phyloP scores from a whole-genome alignment of 805 yeast species.

The Jamesozyma rosinii region DNA sequence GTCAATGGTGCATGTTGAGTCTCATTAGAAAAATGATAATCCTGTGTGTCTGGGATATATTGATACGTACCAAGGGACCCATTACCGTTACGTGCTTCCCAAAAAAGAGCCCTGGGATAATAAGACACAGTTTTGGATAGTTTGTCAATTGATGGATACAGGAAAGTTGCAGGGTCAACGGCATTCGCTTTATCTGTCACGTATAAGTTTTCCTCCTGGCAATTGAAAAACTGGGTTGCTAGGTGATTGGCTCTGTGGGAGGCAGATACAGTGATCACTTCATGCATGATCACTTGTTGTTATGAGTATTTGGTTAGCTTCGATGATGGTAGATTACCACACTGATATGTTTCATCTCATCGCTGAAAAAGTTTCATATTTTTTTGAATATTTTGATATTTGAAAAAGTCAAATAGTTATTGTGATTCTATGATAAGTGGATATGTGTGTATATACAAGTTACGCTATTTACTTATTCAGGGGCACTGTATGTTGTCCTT shows the following conservation, averaged over 20 bases:
- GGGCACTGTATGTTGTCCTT: slow-evolving; percentile 14
- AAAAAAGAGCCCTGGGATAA: slow-evolving; percentile 73
- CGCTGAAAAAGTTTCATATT: too few relatives aligned
- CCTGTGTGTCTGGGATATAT: slow-evolving; percentile 30
- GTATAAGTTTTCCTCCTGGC: slow-evolving; percentile 62
- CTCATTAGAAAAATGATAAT: slow-evolving; percentile 12
- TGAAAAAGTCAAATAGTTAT: too few relatives aligned
- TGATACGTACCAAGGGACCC: slow-evolving; percentile 58
- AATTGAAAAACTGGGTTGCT: slow-evolving; percentile 71
- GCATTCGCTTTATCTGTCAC: slow-evolving; percentile 12
- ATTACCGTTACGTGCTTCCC: slow-evolving; percentile 71
- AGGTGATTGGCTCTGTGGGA: slow-evolving; percentile 70
- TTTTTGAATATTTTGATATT: too few relatives aligned
- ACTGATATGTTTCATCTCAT: too few relatives aligned
- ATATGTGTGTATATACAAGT: too few relatives aligned
- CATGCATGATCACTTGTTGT: slow-evolving; percentile 63
- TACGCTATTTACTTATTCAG: background rate
- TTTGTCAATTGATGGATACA: slow-evolving; percentile 34
- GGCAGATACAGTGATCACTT: slow-evolving; percentile 59
- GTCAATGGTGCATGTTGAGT: slow-evolving; percentile 8
- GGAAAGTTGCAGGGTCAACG: slow-evolving; percentile 39
- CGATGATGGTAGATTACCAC: too few relatives aligned
- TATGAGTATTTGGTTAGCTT: too few relatives aligned
- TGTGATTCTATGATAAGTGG: too few relatives aligned
- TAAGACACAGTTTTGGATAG: slow-evolving; percentile 45